These are phyloP conservation scores for Aethionema arabicum DNA, from an alignment of 345 rosid species.

Conservation along the genomic window DNA sequence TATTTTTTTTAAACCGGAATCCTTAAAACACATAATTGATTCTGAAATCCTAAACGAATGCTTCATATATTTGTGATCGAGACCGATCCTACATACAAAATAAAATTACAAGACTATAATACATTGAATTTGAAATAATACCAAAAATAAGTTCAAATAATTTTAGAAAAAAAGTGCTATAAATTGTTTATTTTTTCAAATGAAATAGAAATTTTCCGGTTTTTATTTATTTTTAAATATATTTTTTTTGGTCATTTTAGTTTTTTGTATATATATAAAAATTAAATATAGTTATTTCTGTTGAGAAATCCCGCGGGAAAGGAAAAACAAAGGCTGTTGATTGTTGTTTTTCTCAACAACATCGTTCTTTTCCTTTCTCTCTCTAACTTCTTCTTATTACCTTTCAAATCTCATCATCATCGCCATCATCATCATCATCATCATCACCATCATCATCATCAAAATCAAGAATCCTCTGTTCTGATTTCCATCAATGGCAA, in stretches of 20 bases:
- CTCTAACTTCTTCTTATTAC: constrained; percentile 20
- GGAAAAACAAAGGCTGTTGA: constrained; percentile 18
- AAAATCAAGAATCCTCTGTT: constrained; percentile 21
- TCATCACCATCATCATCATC: neutral
- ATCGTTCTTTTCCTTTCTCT: constrained; percentile 22
- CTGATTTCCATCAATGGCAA: constrained; percentile 24
- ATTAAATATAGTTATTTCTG: constrained; percentile 27
- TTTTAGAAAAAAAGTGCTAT: too few species aligned
- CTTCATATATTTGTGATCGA: too few species aligned
- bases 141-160: too few species aligned
- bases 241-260: constrained; percentile 1
- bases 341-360: constrained; percentile 27
- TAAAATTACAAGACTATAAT: too few species aligned
- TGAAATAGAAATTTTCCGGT: too few species aligned
- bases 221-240: too few species aligned
- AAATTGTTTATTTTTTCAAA: too few species aligned
- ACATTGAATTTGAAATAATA: too few species aligned
- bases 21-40: too few species aligned
- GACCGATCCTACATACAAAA: too few species aligned
- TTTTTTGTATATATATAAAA: neutral
- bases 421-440: constrained; percentile 3
- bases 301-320: constrained; percentile 38
- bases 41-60: too few species aligned
- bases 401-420: constrained; percentile 12
- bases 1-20: too few species aligned